Conservation (phyloP, 257 asterid genomes). For the Rubia yunnanensis region DNA sequence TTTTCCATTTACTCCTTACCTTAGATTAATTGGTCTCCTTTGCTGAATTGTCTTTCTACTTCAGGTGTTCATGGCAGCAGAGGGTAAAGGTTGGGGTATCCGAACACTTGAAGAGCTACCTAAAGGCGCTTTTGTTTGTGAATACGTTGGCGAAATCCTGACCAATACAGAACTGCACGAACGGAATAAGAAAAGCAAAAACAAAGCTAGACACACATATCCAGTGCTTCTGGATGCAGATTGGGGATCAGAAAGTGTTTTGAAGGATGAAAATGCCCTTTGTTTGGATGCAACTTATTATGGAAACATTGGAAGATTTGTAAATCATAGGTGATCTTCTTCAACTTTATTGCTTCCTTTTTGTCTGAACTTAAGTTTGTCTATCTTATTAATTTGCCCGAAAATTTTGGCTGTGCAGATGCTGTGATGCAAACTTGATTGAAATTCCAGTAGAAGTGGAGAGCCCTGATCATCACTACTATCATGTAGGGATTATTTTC, state of each 20-base stretch:
- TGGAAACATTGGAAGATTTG: constrained; percentile 40
- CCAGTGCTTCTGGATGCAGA: constrained; percentile 45
- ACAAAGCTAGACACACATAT: constrained; percentile 24
- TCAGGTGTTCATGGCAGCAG: constrained; percentile 48
- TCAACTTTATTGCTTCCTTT: neutral
- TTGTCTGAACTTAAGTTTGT: no score
- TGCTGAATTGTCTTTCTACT: neutral
- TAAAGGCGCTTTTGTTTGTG: constrained; percentile 65
- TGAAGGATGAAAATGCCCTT: constrained; percentile 40
- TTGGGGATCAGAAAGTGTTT: constrained; percentile 37
- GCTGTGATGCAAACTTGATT: constrained; percentile 55
- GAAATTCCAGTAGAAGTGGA: constrained; percentile 82
- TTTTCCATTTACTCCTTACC: neutral
- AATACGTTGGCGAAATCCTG: constrained; percentile 36
- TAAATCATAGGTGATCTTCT: constrained; percentile 33
- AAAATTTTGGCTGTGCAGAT: constrained; percentile 32
- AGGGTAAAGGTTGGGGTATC: constrained; percentile 80
- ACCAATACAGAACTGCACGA: constrained; percentile 32
- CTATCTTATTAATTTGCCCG: neutral
- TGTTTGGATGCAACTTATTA: constrained; percentile 40
- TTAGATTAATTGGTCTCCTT: neutral
- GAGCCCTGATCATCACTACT: constrained; percentile 70
- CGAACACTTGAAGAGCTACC: constrained; percentile 66
- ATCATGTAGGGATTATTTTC: constrained; percentile 41
- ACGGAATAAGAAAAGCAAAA: constrained; percentile 22